These are phyloP conservation scores for Taphrina flavorubra DNA, from an alignment of 1,139 yeast genomes.

Conservation along the genomic window DNA sequence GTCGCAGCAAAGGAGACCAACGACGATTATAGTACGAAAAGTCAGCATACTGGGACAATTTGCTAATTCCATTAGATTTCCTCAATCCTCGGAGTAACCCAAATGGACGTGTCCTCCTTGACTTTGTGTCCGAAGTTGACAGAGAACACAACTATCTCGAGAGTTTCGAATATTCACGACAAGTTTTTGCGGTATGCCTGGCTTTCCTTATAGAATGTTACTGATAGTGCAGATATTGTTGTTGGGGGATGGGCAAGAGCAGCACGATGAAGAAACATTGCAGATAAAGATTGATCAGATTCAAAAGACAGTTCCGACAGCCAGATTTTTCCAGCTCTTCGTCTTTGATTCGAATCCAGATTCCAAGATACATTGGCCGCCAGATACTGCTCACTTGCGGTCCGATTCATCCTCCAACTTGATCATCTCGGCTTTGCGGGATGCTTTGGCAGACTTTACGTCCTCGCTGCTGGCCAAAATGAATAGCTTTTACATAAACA, in stretches of 20 bases:
- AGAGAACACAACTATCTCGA: conserved; percentile 69
- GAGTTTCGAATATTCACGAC: conserved; percentile 88
- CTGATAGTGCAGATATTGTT: conserved; percentile 56
- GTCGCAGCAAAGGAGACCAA: conserved; percentile 17
- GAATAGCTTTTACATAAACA: conserved; percentile 57
- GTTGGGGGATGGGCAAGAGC: conserved; percentile 57
- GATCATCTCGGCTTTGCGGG: conserved; percentile 50
- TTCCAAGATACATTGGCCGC: conserved; percentile 48
- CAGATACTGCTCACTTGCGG: conserved; percentile 50
- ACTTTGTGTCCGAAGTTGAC: conserved; percentile 61
- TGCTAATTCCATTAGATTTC: conserved; percentile 8
- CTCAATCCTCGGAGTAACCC: conserved; percentile 76
- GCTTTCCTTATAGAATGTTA: too few relatives aligned
- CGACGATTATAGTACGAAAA: neutral
- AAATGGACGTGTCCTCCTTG: conserved; percentile 69
- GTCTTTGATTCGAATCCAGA: conserved; percentile 62
- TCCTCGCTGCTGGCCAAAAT: conserved; percentile 67
- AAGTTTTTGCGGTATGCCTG: conserved; percentile 59
- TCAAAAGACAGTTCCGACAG: conserved; percentile 59
- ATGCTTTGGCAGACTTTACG: conserved; percentile 20
- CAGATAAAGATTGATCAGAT: conserved; percentile 53
- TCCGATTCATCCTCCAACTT: conserved; percentile 48
- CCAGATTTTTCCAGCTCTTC: conserved; percentile 68
- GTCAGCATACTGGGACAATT: neutral
- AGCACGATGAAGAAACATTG: conserved; percentile 50